These are phyloP conservation scores for Podospora bellae-mahoneyi DNA, from an alignment of 495 filamentous ascomycete genomes.

Conservation along the genomic window DNA sequence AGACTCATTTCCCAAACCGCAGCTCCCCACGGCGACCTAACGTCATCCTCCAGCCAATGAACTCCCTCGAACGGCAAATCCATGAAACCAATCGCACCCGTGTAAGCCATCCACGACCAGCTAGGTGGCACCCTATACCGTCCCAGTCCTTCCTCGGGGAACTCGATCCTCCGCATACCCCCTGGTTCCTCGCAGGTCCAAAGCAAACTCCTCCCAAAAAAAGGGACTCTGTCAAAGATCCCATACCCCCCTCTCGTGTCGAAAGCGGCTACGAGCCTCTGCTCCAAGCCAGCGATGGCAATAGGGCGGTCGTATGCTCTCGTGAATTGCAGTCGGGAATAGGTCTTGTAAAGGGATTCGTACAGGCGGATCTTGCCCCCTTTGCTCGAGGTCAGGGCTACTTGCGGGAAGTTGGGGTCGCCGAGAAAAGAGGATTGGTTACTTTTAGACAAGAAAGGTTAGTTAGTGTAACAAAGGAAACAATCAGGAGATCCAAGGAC, in stretches of 20 bases:
- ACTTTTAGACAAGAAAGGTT: conserved; percentile 13
- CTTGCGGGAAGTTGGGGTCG: conserved; percentile 36
- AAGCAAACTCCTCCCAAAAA: conserved; percentile 25
- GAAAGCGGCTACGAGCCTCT: conserved; percentile 24
- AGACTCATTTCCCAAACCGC: background rate
- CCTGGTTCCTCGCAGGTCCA: conserved; percentile 19
- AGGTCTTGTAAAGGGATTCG: conserved; percentile 32
- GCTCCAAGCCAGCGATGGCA: conserved; percentile 32
- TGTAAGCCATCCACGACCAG: conserved; percentile 33
- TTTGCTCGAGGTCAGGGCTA: background rate
- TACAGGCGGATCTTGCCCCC: conserved; percentile 26
- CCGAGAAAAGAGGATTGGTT: conserved; percentile 30
- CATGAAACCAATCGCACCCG: conserved; percentile 24
- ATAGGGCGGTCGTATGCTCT: conserved; percentile 26
- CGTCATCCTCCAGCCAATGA: conserved; percentile 18
- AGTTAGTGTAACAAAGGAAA: background rate
- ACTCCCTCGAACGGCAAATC: conserved; percentile 14
- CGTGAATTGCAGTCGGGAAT: conserved; percentile 32
- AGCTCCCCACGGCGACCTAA: conserved; percentile 8
- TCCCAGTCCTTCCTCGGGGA: conserved; percentile 13
- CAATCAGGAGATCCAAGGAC: background rate
- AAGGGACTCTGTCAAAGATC: conserved; percentile 18
- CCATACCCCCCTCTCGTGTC: conserved; percentile 23
- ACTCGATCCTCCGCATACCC: conserved; percentile 7
- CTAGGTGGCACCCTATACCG: background rate